Evolutionary conservation across 352 stramenopile species (phyloP), one percentile per base, ranked within the genome.

Genomic region (Globisporangium heterothallicum): DNA sequence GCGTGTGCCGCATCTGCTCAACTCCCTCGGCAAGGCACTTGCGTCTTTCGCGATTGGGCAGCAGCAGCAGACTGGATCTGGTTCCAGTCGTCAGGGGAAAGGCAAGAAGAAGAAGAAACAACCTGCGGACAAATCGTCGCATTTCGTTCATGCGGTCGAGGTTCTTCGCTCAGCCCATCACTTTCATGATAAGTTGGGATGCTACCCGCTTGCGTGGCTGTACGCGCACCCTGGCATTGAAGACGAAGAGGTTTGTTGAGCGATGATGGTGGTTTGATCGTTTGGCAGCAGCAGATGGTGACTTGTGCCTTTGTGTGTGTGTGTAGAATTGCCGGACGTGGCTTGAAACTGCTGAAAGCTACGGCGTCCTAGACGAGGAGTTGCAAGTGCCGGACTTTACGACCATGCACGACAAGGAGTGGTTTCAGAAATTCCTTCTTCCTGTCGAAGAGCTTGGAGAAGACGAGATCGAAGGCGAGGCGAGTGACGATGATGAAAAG

Each of bases 151-250:
- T 26, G 70, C 81, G 3, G 66, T 92, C 34, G 66, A 89, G 27
- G 66, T 88, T 29, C 59, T 93, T 10, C 72, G 71, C 0, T 73
- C 70, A 10, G 79, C 82, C 4, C 82, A 93, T 55, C 79, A 91
- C 49, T 85, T 90, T 30, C 79, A 93, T 58, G 82, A 93, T 64
- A 84, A 87, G 56, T 72, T 93, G 16, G 82, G 82, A 0, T 80
- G 78, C 46, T 93, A 93, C 54, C 72, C 77, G 38, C 64, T 93
- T 8, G 78, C 82, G 7, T 76, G 64, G 53, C 53, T 91, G 42
- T 91, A 86, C 52, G 82, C 82, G 4, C 60, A 61, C 1, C 50
- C 70, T 1, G 51, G 55, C 16, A 86, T 84, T 48, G 52, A 72
- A 61, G 67, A 93, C 56, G 74, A 90, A 56, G 55, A 68, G 61